Conservation (phyloP, 2,329 filamentous ascomycete species). For the Cladophialophora yegresii region DNA sequence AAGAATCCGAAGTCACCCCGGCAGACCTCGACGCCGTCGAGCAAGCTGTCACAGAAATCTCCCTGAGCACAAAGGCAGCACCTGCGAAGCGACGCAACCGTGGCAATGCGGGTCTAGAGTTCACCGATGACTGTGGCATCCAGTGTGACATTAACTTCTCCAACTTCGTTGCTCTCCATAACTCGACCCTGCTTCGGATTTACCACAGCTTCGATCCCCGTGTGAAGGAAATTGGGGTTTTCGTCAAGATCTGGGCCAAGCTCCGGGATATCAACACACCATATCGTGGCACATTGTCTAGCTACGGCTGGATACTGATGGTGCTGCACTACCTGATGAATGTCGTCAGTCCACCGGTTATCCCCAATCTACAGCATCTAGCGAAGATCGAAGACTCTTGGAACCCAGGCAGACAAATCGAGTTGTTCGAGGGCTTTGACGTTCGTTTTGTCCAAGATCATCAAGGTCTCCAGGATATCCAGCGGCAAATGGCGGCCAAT, state of each 20-base stretch:
- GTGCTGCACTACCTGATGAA: constrained; percentile 88
- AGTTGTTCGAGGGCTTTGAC: constrained; percentile 63
- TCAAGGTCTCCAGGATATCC: constrained; percentile 63
- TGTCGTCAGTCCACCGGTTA: constrained; percentile 74
- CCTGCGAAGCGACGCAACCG: constrained; percentile 41
- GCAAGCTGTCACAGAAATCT: constrained; percentile 7
- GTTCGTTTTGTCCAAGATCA: constrained; percentile 80
- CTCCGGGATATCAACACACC: constrained; percentile 80
- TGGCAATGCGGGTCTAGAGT: constrained; percentile 68
- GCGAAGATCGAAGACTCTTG: constrained; percentile 43
- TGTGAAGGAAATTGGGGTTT: constrained; percentile 75
- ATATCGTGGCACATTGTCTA: constrained; percentile 81
- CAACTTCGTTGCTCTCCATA: constrained; percentile 78
- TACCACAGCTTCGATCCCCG: constrained; percentile 79
- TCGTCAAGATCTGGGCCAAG: constrained; percentile 91
- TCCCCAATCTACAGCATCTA: constrained; percentile 66
- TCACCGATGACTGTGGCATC: constrained; percentile 75
- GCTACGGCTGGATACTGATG: constrained; percentile 92
- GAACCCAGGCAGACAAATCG: constrained; percentile 46
- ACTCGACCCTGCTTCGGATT: constrained; percentile 77
- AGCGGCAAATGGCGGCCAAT: constrained; percentile 58
- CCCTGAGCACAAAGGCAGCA: not conserved
- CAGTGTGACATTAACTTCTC: constrained; percentile 93
- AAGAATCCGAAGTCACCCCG: constrained; percentile 10
- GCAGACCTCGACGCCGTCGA: constrained; percentile 17